Base-by-base conservation (phyloP, 176 grass and related monocot species). In the Poa annua region DNA sequence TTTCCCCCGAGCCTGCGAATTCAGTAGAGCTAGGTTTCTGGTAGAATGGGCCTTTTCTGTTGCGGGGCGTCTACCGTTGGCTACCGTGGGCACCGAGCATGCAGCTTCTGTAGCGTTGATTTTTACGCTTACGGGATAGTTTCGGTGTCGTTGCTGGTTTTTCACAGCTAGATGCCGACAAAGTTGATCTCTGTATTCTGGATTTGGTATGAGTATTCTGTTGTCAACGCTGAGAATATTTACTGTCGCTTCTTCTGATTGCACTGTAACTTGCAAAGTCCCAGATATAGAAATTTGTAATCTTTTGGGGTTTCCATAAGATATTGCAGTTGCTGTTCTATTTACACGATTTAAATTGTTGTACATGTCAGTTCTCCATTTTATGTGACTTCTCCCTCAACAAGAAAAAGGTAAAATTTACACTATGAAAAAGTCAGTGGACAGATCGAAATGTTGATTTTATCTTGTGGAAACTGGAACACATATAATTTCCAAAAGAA, bases 271-370 rank as follows among this genome's bases (percentile, higher is more conserved):
- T 14, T 20, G 32, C 15, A 20, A 55, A 66, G 47, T 50, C 22
- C 33, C 47, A 41, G 16, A 41, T 20, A 65, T 42, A 44, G 20
- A 65, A 44, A 74, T 33, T 85, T 36, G 66, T 80, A 77, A 65
- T 16, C 21, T 39, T 21, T 72, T 73, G n/a, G 32, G 45, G 66
- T 52, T 14, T 52, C 34, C 50, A 44, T 85, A 47, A 11, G 45
- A 57, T 76, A 45, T 47, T 19, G 8, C 7, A 21, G 21, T 26
- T 54, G 82, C n/a, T 84, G 11, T 26, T 38, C 24, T 12, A 69
- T 57, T 8, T 14, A 19, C 22, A 35, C 8, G 34, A 79, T 57
- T 48, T 20, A 10, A 5, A 24, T 62, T 63, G 11, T 6, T 61
- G 66, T 25, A 57, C 71, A 7, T 24, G 44, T 15, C 2, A 74